A percentile compares a stretch with the other conserved stretches of the same genome.
Evolutionary conservation across 257 asterid genomes (phyloP).

Genomic region (Gentiana macrophylla): DNA sequence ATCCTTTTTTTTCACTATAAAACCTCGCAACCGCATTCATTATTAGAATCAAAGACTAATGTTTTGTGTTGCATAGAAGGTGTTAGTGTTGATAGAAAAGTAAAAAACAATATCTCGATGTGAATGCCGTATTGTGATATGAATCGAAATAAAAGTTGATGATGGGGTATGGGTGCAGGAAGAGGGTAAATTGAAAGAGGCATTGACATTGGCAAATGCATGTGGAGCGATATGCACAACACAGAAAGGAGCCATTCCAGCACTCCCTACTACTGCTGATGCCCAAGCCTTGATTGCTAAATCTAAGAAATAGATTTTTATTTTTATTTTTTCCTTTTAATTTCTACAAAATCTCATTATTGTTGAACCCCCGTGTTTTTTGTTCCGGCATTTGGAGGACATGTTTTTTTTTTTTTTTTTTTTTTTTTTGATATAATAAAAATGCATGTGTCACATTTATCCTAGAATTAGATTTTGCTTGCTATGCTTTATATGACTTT

Average conservation of each 20-base stretch:
- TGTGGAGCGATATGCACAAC: conserved; percentile 41
- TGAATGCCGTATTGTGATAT: no score
- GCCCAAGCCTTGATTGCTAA: conserved; percentile 25
- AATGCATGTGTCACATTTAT: not conserved
- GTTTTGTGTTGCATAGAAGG: not conserved
- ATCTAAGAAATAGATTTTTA: conserved; percentile 6
- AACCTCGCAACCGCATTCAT: no score
- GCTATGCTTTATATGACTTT: not conserved
- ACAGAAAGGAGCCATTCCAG: conserved; percentile 45
- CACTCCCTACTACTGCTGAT: conserved; percentile 27
- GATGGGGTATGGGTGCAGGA: conserved; percentile 12
- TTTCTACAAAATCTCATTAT: not conserved
- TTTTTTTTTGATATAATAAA: no score
- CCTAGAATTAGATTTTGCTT: not conserved
- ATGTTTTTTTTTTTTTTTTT: no score
- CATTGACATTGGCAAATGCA: conserved; percentile 31
- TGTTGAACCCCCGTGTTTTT: not conserved
- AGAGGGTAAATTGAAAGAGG: conserved; percentile 22
- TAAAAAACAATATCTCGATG: no score
- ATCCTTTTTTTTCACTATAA: no score
- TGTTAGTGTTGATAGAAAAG: no score
- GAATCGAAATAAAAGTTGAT: no score
- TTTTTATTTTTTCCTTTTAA: not conserved
- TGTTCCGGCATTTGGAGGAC: no score
- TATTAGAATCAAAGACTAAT: not conserved